Conservation (phyloP, 139 green algal species). For the Chlorella sp. region DNA sequence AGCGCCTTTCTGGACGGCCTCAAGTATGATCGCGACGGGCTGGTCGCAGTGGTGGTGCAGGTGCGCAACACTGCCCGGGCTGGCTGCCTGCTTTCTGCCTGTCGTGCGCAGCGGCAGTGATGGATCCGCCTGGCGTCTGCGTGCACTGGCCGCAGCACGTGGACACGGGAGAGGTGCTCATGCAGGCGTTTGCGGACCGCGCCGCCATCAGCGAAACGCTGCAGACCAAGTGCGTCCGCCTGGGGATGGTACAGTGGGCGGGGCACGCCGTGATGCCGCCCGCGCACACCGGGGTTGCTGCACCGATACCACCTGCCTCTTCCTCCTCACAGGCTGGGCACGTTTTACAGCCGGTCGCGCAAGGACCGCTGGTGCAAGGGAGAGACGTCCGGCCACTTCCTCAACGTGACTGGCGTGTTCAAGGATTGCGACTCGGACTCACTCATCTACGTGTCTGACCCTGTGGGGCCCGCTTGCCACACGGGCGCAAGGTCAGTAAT, state of each 20-base stretch:
- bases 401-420: slow-evolving; percentile 61
- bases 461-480: slow-evolving; percentile 86
- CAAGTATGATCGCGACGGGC: slow-evolving; percentile 79
- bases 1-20: slow-evolving; percentile 68
- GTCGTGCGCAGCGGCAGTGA: neutral
- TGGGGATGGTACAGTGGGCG: no score
- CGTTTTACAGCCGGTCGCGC: slow-evolving; percentile 91
- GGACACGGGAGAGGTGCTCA: slow-evolving; percentile 93
- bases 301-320: neutral
- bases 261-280: neutral
- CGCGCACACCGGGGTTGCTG: neutral
- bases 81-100: neutral
- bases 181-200: slow-evolving; percentile 94
- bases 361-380: slow-evolving; percentile 96
- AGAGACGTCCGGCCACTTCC: slow-evolving; percentile 92
- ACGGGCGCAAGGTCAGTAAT: slow-evolving; percentile 72
- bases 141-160: slow-evolving; percentile 65
- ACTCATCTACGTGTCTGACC: slow-evolving; percentile 87
- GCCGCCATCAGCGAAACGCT: slow-evolving; percentile 82
- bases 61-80: slow-evolving; percentile 13
- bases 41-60: slow-evolving; percentile 91
- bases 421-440: slow-evolving; percentile 93
- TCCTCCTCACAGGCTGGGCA: slow-evolving; percentile 64
- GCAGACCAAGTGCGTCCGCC: slow-evolving; percentile 38
- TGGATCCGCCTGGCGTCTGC: neutral